Percentiles rank a stretch among this genome's conserved stretches.
Evolutionary conservation across 306 rosid species (phyloP).

Genomic region (Glycine latifolia): DNA sequence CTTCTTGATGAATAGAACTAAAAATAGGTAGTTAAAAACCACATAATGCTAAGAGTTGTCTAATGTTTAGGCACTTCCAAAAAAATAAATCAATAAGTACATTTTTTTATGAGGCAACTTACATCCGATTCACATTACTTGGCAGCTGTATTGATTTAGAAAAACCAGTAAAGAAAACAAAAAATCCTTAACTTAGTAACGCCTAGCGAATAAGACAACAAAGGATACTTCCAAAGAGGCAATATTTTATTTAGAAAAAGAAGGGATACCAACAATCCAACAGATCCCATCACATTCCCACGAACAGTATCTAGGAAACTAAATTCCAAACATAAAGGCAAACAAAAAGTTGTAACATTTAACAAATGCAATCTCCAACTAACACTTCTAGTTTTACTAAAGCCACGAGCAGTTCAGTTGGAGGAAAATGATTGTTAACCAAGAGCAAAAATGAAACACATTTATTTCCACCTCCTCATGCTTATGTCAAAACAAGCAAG

Average conservation of each 20-base stretch:
- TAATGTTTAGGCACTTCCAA: neutral
- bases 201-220: neutral
- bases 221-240: conserved; percentile 37
- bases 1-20: conserved; percentile 2
- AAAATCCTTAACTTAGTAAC: conserved; percentile 19
- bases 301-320: conserved; percentile 25
- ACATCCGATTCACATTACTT: conserved; percentile 5
- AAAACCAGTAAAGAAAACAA: conserved; percentile 13
- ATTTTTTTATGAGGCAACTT: conserved; percentile 24
- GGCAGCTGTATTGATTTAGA: conserved; percentile 10
- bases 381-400: conserved; percentile 31
- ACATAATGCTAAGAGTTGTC: neutral
- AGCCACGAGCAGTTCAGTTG: conserved; percentile 23
- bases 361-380: conserved; percentile 35
- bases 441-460: conserved; percentile 37
- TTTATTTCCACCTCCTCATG: conserved; percentile 38
- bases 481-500: conserved; percentile 38
- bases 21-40: neutral
- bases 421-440: conserved; percentile 45
- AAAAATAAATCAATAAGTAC: conserved; percentile 2
- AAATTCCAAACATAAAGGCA: conserved; percentile 39
- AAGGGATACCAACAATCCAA: conserved; percentile 15
- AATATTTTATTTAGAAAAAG: conserved; percentile 33
- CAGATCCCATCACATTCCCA: conserved; percentile 26
- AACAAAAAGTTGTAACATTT: conserved; percentile 16